Percentiles rank a stretch among this genome's conserved stretches.
phyloP scores from a whole-genome alignment of 495 filamentous ascomycete species.

The Amorphotheca resinae region DNA sequence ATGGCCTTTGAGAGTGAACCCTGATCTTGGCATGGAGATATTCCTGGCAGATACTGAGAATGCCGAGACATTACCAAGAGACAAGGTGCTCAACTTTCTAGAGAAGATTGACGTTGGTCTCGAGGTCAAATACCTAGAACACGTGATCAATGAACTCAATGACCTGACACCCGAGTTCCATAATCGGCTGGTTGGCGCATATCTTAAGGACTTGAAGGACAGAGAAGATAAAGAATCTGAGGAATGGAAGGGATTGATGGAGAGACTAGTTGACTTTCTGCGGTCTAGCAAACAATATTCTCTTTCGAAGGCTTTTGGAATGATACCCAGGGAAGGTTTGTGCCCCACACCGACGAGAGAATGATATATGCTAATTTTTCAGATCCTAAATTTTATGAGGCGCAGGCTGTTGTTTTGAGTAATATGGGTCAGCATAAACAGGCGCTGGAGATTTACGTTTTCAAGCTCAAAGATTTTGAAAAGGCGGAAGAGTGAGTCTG shows the following conservation, averaged over 20 bases:
- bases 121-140: slow-evolving; percentile 77
- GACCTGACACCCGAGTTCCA: slow-evolving; percentile 80
- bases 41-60: slow-evolving; percentile 93
- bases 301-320: slow-evolving; percentile 56
- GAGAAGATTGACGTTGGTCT: slow-evolving; percentile 52
- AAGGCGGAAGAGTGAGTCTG: slow-evolving; percentile 82
- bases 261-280: slow-evolving; percentile 61
- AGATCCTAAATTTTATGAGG: slow-evolving; percentile 83
- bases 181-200: slow-evolving; percentile 65
- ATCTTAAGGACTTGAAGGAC: slow-evolving; percentile 49
- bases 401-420: slow-evolving; percentile 80
- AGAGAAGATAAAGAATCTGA: slow-evolving; percentile 32
- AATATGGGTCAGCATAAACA: slow-evolving; percentile 95
- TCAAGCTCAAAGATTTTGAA: slow-evolving; percentile 70
- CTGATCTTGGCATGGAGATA: slow-evolving; percentile 81
- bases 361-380: slow-evolving; percentile 1
- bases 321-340: slow-evolving; percentile 66
- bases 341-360: slow-evolving; percentile 11
- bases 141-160: slow-evolving; percentile 77
- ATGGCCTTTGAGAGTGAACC: slow-evolving; percentile 68
- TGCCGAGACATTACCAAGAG: slow-evolving; percentile 74
- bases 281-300: slow-evolving; percentile 69
- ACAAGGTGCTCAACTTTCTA: slow-evolving; percentile 63
- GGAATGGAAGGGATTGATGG: slow-evolving; percentile 42
- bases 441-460: slow-evolving; percentile 91